A percentile compares a stretch with the other conserved stretches of the same genome.
Evolutionary conservation across 768 basidiomycete species (phyloP).

Genomic region (Suillus brevipes): DNA sequence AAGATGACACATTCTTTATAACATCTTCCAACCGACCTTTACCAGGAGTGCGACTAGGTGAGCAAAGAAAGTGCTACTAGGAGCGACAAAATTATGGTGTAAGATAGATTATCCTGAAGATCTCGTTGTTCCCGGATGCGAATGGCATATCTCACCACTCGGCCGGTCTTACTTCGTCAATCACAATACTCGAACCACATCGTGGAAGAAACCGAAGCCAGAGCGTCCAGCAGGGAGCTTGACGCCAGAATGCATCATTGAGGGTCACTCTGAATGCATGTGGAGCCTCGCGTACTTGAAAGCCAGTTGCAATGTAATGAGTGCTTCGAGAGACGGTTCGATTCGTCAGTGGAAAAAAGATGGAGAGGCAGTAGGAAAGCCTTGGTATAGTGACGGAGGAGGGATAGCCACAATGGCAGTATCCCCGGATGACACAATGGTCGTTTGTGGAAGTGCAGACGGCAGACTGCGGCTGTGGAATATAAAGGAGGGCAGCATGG

Average conservation of each 20-base stretch:
- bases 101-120: neutral
- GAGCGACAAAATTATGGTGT: neutral
- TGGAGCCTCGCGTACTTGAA: neutral
- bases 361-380: neutral
- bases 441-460: neutral
- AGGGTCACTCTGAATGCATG: neutral
- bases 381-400: neutral
- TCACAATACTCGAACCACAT: no score
- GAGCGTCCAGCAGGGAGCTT: neutral
- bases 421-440: neutral
- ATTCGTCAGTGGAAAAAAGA: neutral
- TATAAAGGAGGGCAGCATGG: neutral
- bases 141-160: neutral
- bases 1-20: neutral
- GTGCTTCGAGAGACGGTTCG: neutral
- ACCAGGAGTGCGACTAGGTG: neutral
- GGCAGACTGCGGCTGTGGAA: neutral
- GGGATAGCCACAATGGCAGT: neutral
- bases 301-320: neutral
- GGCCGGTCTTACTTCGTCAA: neutral
- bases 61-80: neutral
- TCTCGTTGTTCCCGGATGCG: neutral
- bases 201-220: no score
- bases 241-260: neutral
- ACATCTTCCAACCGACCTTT: neutral